Evolutionary conservation across 768 basidiomycete species (phyloP).

Genomic region (Panus rudis): DNA sequence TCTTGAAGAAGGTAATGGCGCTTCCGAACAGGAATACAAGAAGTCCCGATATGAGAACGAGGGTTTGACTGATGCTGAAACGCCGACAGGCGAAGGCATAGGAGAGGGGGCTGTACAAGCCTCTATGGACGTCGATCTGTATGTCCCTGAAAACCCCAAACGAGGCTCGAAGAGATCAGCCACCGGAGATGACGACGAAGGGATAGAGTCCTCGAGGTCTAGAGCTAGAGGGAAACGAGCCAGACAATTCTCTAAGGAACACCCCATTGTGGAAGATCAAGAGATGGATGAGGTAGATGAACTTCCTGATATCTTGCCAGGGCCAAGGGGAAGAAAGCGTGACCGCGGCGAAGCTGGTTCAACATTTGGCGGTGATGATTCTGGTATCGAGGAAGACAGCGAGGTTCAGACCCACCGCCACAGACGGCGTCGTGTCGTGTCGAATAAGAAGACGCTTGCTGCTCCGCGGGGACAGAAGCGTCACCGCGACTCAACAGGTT

Average conservation of each 20-base stretch:
- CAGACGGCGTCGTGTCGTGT: conserved; percentile 47
- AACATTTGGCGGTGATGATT: conserved; percentile 59
- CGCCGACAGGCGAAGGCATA: conserved; percentile 24
- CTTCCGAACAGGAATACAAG: conserved; percentile 34
- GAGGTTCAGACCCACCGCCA: conserved; percentile 36
- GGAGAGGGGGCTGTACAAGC: conserved; percentile 29
- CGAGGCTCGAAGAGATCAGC: conserved; percentile 47
- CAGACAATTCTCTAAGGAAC: conserved; percentile 45
- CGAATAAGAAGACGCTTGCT: conserved; percentile 45
- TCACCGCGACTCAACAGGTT: conserved; percentile 47
- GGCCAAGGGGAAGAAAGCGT: conserved; percentile 60
- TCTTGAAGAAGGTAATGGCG: conserved; percentile 33
- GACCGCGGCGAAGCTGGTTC: conserved; percentile 70
- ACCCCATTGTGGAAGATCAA: conserved; percentile 18
- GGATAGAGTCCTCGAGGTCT: conserved; percentile 29
- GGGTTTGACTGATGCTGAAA: conserved; percentile 36
- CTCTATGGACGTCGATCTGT: conserved; percentile 20
- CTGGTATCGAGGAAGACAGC: conserved; percentile 28
- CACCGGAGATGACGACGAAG: conserved; percentile 38
- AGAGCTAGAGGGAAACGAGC: conserved; percentile 46
- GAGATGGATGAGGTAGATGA: conserved; percentile 6
- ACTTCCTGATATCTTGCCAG: neutral
- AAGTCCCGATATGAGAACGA: conserved; percentile 47
- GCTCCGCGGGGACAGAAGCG: conserved; percentile 56
- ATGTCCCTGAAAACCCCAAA: conserved; percentile 12